Evolutionary conservation across 2,329 filamentous ascomycete species (phyloP).

Genomic region (Fusarium sp.): DNA sequence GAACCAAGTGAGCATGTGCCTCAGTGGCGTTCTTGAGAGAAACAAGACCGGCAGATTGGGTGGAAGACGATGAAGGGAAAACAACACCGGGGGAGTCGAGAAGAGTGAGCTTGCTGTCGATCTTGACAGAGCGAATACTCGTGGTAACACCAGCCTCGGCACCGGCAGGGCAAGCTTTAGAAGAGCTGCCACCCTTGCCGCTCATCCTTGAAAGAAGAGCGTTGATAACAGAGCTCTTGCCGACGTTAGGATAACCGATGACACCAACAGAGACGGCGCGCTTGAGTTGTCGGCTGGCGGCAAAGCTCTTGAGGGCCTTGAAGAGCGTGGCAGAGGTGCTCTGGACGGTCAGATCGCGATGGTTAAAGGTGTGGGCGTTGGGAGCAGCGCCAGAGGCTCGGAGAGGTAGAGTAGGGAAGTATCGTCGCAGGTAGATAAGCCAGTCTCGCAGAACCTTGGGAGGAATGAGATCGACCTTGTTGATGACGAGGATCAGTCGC

Average conservation of each 20-base stretch:
- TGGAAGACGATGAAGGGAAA: constrained; percentile 74
- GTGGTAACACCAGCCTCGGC: constrained; percentile 95
- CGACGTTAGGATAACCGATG: constrained; percentile 95
- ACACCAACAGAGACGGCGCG: constrained; percentile 90
- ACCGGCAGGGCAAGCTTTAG: constrained; percentile 81
- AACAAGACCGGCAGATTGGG: constrained; percentile 53
- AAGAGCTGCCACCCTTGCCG: constrained; percentile 65
- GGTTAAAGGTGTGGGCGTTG: constrained; percentile 91
- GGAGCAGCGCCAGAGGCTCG: constrained; percentile 83
- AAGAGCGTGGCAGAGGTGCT: constrained; percentile 87
- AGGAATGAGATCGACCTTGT: constrained; percentile 95
- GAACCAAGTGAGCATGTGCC: constrained; percentile 83
- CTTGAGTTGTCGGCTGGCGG: constrained; percentile 84
- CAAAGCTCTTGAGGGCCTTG: constrained; percentile 89
- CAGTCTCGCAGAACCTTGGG: constrained; percentile 83
- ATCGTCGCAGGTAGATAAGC: constrained; percentile 84
- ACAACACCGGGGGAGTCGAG: constrained; percentile 96
- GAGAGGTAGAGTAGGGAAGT: constrained; percentile 90
- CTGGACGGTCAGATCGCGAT: constrained; percentile 87
- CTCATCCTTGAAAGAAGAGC: constrained; percentile 82
- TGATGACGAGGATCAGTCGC: constrained; percentile 88
- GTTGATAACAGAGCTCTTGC: constrained; percentile 97
- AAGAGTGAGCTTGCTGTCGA: constrained; percentile 92
- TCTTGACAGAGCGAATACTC: constrained; percentile 86
- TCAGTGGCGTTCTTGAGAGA: constrained; percentile 70